Evolutionary conservation across 225 moss, liverwort and hornwort species (phyloP).

Genomic region (Physcomitrellopsis africana): DNA sequence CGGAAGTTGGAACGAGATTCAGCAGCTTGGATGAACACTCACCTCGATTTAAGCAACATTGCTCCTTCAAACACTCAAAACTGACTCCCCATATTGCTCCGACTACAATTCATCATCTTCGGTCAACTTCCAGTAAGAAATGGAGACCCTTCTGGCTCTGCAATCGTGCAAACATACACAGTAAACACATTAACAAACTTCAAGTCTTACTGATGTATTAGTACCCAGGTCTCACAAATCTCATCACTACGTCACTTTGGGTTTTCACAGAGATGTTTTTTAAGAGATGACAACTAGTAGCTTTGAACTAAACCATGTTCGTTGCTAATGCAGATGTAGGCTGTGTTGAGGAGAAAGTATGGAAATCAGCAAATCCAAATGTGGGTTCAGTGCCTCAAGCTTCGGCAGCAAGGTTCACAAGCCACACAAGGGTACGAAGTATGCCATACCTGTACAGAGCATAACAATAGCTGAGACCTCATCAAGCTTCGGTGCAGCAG

Average conservation of each 20-base stretch:
- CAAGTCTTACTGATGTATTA: too few relatives aligned
- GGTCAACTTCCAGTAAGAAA: slow-evolving; percentile 37
- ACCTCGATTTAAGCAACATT: slow-evolving; percentile 44
- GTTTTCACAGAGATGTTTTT: too few relatives aligned
- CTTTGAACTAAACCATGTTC: slow-evolving; percentile 9
- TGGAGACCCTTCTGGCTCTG: neutral
- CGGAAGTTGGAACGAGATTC: slow-evolving; percentile 50
- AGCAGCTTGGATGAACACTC: slow-evolving; percentile 64
- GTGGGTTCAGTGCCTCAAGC: too few relatives aligned
- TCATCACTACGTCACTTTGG: neutral
- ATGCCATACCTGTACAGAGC: too few relatives aligned
- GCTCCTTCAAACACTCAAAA: slow-evolving; percentile 40
- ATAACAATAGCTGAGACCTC: too few relatives aligned
- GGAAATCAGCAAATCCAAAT: slow-evolving; percentile 34
- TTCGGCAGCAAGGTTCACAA: too few relatives aligned
- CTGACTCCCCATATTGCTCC: slow-evolving; percentile 33
- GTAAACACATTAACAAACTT: too few relatives aligned
- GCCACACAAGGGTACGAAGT: too few relatives aligned
- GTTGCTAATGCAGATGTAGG: slow-evolving; percentile 24
- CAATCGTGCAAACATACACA: neutral
- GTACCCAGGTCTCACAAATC: neutral
- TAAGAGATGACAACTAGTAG: too few relatives aligned
- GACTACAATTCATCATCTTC: slow-evolving; percentile 34
- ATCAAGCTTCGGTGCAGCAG: too few relatives aligned
- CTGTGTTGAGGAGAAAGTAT: slow-evolving; percentile 30